Evolutionary conservation across 441 rosid species (phyloP).

Genomic region (Pelargonium fulgidum): DNA sequence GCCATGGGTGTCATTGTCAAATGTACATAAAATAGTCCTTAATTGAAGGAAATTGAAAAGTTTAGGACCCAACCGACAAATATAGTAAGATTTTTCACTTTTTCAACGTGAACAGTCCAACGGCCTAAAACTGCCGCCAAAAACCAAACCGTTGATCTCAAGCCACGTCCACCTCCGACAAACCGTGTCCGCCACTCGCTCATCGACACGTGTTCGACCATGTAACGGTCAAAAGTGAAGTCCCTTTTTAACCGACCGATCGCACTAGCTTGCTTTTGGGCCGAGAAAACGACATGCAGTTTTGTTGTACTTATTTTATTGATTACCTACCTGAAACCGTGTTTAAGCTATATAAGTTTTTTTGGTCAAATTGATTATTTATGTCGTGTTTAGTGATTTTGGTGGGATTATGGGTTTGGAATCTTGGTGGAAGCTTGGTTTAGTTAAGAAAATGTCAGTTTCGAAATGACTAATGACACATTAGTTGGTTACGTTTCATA

Average conservation of each 20-base stretch:
- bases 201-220: not conserved
- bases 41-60: not conserved
- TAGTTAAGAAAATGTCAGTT: not conserved
- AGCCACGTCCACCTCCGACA: slow-evolving; percentile 7
- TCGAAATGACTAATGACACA: not conserved
- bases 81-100: not conserved
- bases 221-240: slow-evolving; percentile 5
- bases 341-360: not conserved
- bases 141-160: not conserved
- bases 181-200: not conserved
- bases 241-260: slow-evolving; percentile 2
- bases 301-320: not conserved
- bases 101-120: not conserved
- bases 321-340: not conserved
- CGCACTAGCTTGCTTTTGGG: not conserved
- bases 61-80: not conserved
- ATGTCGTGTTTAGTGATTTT: not conserved
- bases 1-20: no score
- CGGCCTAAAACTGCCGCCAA: not conserved
- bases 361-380: not conserved
- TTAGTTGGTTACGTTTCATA: not conserved
- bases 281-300: not conserved
- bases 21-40: not conserved
- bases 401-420: not conserved
- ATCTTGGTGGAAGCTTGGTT: not conserved